Evolutionary conservation across 805 yeast genomes (phyloP).

Genomic region (Priceomyces melissophilus): DNA sequence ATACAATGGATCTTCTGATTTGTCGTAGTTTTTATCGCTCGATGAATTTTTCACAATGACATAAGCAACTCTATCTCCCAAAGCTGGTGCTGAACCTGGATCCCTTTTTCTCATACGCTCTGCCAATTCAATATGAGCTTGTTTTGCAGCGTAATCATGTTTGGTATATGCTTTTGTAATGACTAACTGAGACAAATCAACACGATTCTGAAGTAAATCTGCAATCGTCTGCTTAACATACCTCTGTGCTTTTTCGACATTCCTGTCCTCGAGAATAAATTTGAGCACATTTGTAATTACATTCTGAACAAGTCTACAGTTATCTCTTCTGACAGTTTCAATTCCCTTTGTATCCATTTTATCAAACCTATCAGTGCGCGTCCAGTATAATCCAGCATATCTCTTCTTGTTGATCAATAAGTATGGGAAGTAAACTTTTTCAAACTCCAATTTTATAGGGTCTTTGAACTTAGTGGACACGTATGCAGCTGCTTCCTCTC

Average conservation of each 20-base stretch:
- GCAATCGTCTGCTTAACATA: conserved; percentile 87
- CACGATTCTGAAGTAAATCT: conserved; percentile 82
- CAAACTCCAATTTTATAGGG: conserved; percentile 94
- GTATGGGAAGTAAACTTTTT: conserved; percentile 94
- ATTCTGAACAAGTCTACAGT: conserved; percentile 89
- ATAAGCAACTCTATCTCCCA: conserved; percentile 98
- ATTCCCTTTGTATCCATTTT: conserved; percentile 98
- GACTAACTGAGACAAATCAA: conserved; percentile 89
- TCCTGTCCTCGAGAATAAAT: conserved; percentile 79
- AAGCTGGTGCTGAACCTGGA: conserved; percentile 93
- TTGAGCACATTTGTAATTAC: conserved; percentile 91
- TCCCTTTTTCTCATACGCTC: conserved; percentile 96
- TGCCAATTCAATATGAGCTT: conserved; percentile 95
- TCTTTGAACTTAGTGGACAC: conserved; percentile 76
- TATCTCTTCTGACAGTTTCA: conserved; percentile 97
- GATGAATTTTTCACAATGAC: conserved; percentile 73
- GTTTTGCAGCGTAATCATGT: conserved; percentile 91
- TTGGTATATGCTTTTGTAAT: conserved; percentile 89
- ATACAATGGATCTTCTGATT: conserved; percentile 94
- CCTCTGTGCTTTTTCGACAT: conserved; percentile 77
- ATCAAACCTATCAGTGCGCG: conserved; percentile 84
- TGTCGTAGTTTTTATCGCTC: conserved; percentile 85
- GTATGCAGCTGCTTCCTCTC: conserved; percentile 88
- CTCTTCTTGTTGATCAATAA: conserved; percentile 91
- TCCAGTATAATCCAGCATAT: conserved; percentile 97